A percentile compares a stretch with the other conserved stretches of the same genome.
Conservation (phyloP, 2,329 filamentous ascomycete genomes). For the Nigrospora sphaerica region DNA sequence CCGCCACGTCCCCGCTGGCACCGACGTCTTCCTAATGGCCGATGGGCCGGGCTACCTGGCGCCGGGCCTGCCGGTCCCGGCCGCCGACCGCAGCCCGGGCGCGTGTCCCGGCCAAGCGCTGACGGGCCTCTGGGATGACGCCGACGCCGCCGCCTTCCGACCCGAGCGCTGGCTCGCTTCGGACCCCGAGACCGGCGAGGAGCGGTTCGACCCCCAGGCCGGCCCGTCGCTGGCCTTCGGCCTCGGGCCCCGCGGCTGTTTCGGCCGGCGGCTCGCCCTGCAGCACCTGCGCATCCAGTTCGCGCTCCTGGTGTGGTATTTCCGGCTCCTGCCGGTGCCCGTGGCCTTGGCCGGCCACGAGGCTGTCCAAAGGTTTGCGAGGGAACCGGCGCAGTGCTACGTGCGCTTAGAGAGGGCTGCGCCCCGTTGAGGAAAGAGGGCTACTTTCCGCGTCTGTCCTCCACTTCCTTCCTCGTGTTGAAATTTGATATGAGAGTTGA, state of each 20-base stretch:
- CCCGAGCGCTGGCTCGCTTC: slow-evolving; percentile 12
- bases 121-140: slow-evolving; percentile 8
- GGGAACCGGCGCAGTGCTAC: slow-evolving; percentile 22
- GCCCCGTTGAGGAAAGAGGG: no score
- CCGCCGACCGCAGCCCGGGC: slow-evolving; percentile 6
- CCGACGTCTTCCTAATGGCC: slow-evolving; percentile 11
- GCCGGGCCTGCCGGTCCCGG: slow-evolving; percentile 5
- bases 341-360: slow-evolving; percentile 14
- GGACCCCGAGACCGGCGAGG: slow-evolving; percentile 1
- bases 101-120: slow-evolving; percentile 4
- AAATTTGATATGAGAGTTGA: no score
- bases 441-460: no score
- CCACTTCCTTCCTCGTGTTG: no score
- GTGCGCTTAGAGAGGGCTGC: slow-evolving; percentile 10
- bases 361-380: slow-evolving; percentile 20
- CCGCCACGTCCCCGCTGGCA: slow-evolving; percentile 18
- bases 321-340: slow-evolving; percentile 8
- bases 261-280: slow-evolving; percentile 9
- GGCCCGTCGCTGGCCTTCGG: slow-evolving; percentile 11
- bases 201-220: slow-evolving; percentile 5
- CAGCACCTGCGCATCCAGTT: slow-evolving; percentile 10
- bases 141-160: slow-evolving; percentile 7
- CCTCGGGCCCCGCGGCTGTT: slow-evolving; percentile 9
- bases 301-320: slow-evolving; percentile 10
- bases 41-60: slow-evolving; percentile 9